Base-by-base conservation (phyloP, 2,329 filamentous ascomycete genomes). In the Sporothrix inflata region DNA sequence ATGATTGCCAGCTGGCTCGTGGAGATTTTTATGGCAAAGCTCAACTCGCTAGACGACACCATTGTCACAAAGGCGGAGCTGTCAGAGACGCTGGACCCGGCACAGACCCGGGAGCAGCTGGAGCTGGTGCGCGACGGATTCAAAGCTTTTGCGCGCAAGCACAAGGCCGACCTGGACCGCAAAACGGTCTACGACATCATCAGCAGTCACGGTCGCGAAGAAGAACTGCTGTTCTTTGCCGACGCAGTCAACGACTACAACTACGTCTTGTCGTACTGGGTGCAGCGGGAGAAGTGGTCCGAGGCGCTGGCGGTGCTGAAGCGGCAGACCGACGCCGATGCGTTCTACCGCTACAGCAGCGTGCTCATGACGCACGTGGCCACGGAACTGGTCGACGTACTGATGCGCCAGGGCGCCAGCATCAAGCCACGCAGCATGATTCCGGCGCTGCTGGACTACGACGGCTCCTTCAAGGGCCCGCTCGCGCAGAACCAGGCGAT, bases 1-100 rank as follows among this genome's bases (percentile, higher is more conserved):
- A 97, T 99, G 94, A 90, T 98, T 75, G 93, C 95, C 1, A 94
- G 92, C 76, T 99, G 96, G 96, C 87, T 99, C 57, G 87, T 98
- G 11, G 96, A 99, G 81, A 87, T 98, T 1, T 99, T 95, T 81
- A 99, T 99, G 94, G 93, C 94, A 5, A 98, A 97, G 81, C 87
- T 99, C 55, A 98, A 99, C 79, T 91, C 92, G 3, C 86, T 99
- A 3, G 96, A 99, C 78, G 96, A 99, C 81, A 94, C 92, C 2
- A 95, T 98, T 75, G 92, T 94, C 51, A 97, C 94, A 0, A 92
- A 93, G 77, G 93, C 94, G 0, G 94, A 97, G 79, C 82, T 95
- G 27, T 88, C 90, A 0, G 93, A 94, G 74, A 89, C 88, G 45
- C 84, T 90, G 53, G 57, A 45, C 77, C 88, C 91, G 0, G 87